Evolutionary conservation across 495 filamentous ascomycete species (phyloP).

Genomic region (Cercophora newfieldiana): DNA sequence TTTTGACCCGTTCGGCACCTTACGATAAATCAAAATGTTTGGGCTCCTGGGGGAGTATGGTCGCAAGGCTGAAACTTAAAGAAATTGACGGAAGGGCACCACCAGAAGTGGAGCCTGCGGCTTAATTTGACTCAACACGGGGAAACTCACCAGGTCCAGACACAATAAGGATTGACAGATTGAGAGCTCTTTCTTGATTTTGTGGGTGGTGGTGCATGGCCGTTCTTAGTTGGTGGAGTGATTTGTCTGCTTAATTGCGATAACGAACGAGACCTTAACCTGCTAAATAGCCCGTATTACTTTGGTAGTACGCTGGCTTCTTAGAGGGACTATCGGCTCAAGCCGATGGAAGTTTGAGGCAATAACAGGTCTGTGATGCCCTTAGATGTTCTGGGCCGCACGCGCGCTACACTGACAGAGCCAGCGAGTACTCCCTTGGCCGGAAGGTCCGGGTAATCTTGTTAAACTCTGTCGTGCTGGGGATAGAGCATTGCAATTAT

Average conservation of each 20-base stretch:
- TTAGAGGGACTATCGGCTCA: conserved; percentile 71
- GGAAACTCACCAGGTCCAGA: conserved; percentile 69
- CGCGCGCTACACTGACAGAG: conserved; percentile 72
- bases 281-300: conserved; percentile 69
- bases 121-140: conserved; percentile 72
- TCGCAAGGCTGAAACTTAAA: conserved; percentile 73
- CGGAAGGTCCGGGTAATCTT: conserved; percentile 73
- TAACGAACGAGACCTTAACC: conserved; percentile 75
- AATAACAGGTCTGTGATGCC: conserved; percentile 73
- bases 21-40: conserved; percentile 78
- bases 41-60: conserved; percentile 72
- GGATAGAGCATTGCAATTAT: conserved; percentile 80
- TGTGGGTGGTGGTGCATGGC: conserved; percentile 65
- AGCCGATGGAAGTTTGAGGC: conserved; percentile 69
- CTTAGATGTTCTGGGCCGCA: conserved; percentile 73
- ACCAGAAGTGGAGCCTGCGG: conserved; percentile 60
- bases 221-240: conserved; percentile 69
- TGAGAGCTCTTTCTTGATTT: conserved; percentile 67
- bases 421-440: conserved; percentile 69
- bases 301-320: conserved; percentile 65
- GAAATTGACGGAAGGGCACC: conserved; percentile 68
- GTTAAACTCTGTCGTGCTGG: conserved; percentile 75
- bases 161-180: conserved; percentile 67
- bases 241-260: conserved; percentile 77
- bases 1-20: conserved; percentile 67